These are phyloP conservation scores for Tribonema minus DNA, from an alignment of 108 stramenopile species.

Conservation along the genomic window DNA sequence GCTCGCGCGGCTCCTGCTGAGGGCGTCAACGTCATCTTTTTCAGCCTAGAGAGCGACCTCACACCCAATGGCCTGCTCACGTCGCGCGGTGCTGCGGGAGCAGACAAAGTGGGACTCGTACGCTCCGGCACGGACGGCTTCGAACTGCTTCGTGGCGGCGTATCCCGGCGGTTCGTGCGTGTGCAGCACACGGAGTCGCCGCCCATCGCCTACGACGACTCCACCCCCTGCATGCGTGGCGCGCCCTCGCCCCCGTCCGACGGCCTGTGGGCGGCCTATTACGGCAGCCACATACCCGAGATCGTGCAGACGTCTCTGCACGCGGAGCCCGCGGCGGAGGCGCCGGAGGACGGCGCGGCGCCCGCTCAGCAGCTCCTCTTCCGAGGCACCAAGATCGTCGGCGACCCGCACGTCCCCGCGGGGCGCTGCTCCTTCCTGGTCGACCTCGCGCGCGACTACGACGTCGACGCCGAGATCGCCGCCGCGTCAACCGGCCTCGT, in stretches of 20 bases:
- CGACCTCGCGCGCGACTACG: conserved; percentile 6
- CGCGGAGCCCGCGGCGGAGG: not conserved
- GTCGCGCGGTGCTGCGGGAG: not conserved
- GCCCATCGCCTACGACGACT: not conserved
- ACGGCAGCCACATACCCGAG: conserved; percentile 28
- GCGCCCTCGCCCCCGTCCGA: not conserved
- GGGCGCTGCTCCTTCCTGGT: conserved; percentile 22
- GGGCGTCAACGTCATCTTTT: not conserved
- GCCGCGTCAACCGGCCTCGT: too few species aligned
- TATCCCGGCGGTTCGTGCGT: not conserved
- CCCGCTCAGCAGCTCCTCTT: not conserved
- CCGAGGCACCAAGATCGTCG: conserved; percentile 13
- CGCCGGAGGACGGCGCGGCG: not conserved
- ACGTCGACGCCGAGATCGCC: conserved; percentile 1
- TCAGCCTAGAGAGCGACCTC: not conserved
- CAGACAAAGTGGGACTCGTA: not conserved
- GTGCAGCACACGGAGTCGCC: not conserved
- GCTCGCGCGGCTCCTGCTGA: not conserved
- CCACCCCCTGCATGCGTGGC: too few species aligned
- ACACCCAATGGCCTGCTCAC: not conserved
- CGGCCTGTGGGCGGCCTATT: conserved; percentile 33
- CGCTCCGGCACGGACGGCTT: not conserved
- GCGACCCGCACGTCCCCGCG: conserved; percentile 39
- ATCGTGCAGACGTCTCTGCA: conserved; percentile 10
- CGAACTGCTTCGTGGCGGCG: not conserved